phyloP scores from a whole-genome alignment of 179 eudicot species.

The Sideroxylon spinosum region DNA sequence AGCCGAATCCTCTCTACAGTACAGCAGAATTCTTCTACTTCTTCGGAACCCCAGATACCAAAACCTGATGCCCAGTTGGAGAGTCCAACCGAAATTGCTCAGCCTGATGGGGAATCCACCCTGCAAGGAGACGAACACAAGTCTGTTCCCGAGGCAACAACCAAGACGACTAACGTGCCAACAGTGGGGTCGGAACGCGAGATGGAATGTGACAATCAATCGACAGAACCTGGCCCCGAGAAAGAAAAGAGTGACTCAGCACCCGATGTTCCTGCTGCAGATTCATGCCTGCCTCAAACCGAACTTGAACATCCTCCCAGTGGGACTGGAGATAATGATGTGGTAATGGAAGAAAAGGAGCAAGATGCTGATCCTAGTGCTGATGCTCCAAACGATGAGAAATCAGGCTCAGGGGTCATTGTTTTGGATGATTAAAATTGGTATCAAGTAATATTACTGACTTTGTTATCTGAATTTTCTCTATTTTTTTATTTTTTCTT shows the following conservation, averaged over 20 bases:
- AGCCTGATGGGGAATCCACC: neutral
- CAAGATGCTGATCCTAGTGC: neutral
- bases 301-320: neutral
- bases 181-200: neutral
- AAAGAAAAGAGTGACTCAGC: slow-evolving; percentile 1
- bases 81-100: neutral
- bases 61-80: slow-evolving; percentile 11
- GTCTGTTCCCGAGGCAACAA: neutral
- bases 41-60: neutral
- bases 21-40: neutral
- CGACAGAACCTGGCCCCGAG: neutral
- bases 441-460: too few relatives aligned
- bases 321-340: slow-evolving; percentile 2
- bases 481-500: too few relatives aligned
- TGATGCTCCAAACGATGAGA: slow-evolving; percentile 6
- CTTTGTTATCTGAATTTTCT: too few relatives aligned
- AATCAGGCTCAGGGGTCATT: neutral
- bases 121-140: neutral
- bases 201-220: neutral
- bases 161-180: neutral
- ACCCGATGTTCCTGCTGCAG: slow-evolving; percentile 3
- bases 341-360: slow-evolving; percentile 17
- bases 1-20: slow-evolving; percentile 33
- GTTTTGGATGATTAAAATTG: slow-evolving; percentile 11
- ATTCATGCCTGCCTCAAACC: neutral